Evolutionary conservation across 2,329 filamentous ascomycete genomes (phyloP), one percentile per base, ranked within the genome.

Genomic region (Grosmannia serpens): DNA sequence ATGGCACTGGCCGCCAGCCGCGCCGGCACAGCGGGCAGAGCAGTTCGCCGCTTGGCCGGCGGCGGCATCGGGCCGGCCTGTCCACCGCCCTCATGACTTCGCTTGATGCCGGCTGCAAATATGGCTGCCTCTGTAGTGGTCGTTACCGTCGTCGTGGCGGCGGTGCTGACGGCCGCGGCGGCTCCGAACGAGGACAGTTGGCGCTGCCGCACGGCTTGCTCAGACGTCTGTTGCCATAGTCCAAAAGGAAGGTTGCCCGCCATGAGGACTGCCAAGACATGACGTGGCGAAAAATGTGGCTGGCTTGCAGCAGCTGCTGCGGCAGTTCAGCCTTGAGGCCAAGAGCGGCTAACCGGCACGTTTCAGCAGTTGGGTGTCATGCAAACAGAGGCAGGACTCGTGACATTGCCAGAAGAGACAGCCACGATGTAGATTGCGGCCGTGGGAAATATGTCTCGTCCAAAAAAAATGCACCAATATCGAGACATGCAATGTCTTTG

Each of bases 1-100:
- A 68, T 67, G 6, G 57, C 51, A 50, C 67, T 67, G 35, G 66
- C 66, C n/a, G 56, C 58, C 24, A 70, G 64, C 11, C 60, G 58
- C 1, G 64, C 61, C 10, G 49, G 62, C 47, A 52, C 63, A 38
- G 41, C 53, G 29, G 44, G 62, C 10, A 60, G 49, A n/a, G 55
- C 4, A 4, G 52, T 33, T 4, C 17, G 46, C 29, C 53, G 47
- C 47, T 56, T 58, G n/a, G 59, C 35, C 11, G 53, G 53, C 20
- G 56, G 56, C 20, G 22, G 29, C 22, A 44, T n/a, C 2, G 38
- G 7, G 5, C 20, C 11, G 33, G 29, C 26, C 6, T 8, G 38
- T 24, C 15, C 26, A 24, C 2, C 26, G 4, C 50, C 52, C 22
- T 55, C 57, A 52, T 58, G 55, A 22, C 47, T 27, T n/a, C 59